Conservation (phyloP, 768 basidiomycete species). For the Nidularia sp. region DNA sequence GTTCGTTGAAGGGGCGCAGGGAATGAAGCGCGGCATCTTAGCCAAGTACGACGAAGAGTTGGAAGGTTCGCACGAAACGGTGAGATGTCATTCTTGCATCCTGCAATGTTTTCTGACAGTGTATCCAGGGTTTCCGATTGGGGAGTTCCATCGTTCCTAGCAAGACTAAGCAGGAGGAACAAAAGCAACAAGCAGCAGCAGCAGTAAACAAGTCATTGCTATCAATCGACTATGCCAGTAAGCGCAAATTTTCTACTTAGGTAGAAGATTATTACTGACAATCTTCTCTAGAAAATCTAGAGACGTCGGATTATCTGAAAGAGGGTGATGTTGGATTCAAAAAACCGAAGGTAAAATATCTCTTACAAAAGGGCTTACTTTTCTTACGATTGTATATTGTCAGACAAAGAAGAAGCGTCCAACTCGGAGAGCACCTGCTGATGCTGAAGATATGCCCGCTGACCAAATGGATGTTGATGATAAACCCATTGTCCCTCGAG, state of each 20-base stretch:
- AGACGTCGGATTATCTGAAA: slow-evolving; percentile 82
- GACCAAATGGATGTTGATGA: slow-evolving; percentile 80
- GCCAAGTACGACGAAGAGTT: slow-evolving; percentile 94
- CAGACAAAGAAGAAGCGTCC: slow-evolving; percentile 93
- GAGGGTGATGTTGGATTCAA: slow-evolving; percentile 95
- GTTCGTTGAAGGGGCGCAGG: slow-evolving; percentile 68
- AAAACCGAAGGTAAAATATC: slow-evolving; percentile 71
- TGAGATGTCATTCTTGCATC: slow-evolving; percentile 23
- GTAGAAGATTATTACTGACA: not conserved
- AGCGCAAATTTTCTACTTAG: slow-evolving; percentile 22
- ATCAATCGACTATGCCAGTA: slow-evolving; percentile 88
- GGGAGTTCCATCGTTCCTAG: slow-evolving; percentile 53
- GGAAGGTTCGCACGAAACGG: slow-evolving; percentile 67
- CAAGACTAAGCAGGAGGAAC: slow-evolving; percentile 34
- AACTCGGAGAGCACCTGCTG: slow-evolving; percentile 59
- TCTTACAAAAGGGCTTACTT: not conserved
- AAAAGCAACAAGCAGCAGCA: slow-evolving; percentile 50
- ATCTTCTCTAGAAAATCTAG: slow-evolving; percentile 65
- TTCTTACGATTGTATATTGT: slow-evolving; percentile 1
- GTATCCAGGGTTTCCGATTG: slow-evolving; percentile 76
- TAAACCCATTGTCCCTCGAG: slow-evolving; percentile 62
- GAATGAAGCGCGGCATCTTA: slow-evolving; percentile 79
- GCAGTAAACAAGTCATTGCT: slow-evolving; percentile 77
- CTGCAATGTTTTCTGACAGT: slow-evolving; percentile 5
- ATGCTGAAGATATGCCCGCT: slow-evolving; percentile 40